phyloP scores from a whole-genome alignment of 495 filamentous ascomycete species.

The Xylaria sp. region DNA sequence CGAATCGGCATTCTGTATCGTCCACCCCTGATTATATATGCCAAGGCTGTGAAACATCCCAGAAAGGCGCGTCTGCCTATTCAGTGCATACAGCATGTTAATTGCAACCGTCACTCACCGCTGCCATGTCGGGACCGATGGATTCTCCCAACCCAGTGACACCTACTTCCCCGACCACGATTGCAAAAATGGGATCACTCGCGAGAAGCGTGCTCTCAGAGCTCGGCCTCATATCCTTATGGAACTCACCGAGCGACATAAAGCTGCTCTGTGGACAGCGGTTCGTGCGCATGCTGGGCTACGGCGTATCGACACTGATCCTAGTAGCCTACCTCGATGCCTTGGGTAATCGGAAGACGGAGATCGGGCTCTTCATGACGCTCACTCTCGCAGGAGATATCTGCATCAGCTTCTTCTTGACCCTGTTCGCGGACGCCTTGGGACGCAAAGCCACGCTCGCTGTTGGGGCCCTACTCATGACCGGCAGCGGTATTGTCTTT shows the following conservation, averaged over 20 bases:
- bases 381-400: conserved; percentile 84
- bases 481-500: conserved; percentile 70
- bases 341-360: conserved; percentile 66
- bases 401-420: conserved; percentile 74
- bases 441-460: conserved; percentile 72
- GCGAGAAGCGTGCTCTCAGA: conserved; percentile 19
- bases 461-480: conserved; percentile 73
- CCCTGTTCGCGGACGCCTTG: conserved; percentile 75
- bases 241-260: conserved; percentile 62
- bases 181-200: not conserved
- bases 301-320: conserved; percentile 49
- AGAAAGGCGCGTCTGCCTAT: not conserved
- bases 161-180: not conserved
- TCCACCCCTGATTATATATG: not conserved
- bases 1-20: not conserved
- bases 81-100: not conserved
- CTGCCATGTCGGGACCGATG: not conserved
- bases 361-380: conserved; percentile 88
- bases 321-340: conserved; percentile 61
- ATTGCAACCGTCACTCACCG: not conserved
- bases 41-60: not conserved
- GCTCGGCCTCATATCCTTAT: conserved; percentile 54
- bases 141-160: not conserved
- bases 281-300: conserved; percentile 63
- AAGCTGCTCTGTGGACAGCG: conserved; percentile 77